Evolutionary conservation across 768 basidiomycete genomes (phyloP).

Genomic region (Naganishia kalamii): DNA sequence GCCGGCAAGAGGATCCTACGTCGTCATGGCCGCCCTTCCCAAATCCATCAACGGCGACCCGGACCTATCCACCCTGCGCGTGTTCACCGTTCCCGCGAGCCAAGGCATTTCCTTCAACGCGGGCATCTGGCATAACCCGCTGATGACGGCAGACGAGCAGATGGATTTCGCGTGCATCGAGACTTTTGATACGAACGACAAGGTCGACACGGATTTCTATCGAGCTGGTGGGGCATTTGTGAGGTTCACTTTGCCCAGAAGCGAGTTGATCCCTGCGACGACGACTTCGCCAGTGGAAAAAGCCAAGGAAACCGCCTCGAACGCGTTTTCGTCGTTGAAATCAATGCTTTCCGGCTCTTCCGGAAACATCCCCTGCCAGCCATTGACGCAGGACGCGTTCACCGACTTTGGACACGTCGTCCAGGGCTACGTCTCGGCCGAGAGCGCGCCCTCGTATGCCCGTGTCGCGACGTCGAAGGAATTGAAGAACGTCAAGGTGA

Average conservation of each 20-base stretch:
- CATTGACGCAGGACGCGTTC: slow-evolving; percentile 76
- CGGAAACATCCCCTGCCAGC: slow-evolving; percentile 41
- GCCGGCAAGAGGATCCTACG: slow-evolving; percentile 53
- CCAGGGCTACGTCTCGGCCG: slow-evolving; percentile 57
- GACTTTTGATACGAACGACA: background rate
- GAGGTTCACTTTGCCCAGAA: slow-evolving; percentile 5
- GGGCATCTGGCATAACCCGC: slow-evolving; percentile 67
- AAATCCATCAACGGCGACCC: slow-evolving; percentile 65
- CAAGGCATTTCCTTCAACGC: slow-evolving; percentile 83
- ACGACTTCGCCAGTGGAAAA: background rate
- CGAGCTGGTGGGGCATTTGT: background rate
- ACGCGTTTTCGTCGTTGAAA: slow-evolving; percentile 9
- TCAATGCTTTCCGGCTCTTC: slow-evolving; percentile 24
- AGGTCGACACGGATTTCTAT: slow-evolving; percentile 11
- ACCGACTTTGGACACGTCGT: slow-evolving; percentile 81
- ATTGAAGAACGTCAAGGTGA: slow-evolving; percentile 79
- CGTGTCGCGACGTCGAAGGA: slow-evolving; percentile 75
- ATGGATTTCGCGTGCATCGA: slow-evolving; percentile 16
- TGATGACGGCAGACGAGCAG: slow-evolving; percentile 35
- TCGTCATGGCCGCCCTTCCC: slow-evolving; percentile 81
- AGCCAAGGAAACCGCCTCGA: slow-evolving; percentile 6
- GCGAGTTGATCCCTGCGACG: background rate
- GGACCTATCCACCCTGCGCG: slow-evolving; percentile 65
- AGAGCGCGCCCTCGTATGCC: slow-evolving; percentile 35
- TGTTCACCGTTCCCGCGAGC: slow-evolving; percentile 69